Evolutionary conservation across 805 yeast genomes (phyloP).

Genomic region (Suhomyces pyralidae): DNA sequence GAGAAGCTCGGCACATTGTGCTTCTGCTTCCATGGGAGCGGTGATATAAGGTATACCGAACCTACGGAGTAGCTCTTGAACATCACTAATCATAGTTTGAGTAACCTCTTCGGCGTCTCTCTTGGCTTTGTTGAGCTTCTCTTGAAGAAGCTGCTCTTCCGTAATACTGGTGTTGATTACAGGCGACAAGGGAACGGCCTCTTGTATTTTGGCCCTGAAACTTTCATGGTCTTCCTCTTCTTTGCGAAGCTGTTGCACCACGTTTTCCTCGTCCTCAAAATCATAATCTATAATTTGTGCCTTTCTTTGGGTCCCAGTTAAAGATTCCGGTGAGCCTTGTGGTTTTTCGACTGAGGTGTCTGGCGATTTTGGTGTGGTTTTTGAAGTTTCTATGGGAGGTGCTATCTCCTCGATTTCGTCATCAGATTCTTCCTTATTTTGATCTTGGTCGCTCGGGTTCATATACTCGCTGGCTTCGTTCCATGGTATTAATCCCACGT

Average conservation of each 20-base stretch:
- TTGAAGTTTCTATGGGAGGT: constrained; percentile 1
- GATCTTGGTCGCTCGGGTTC: constrained; percentile 7
- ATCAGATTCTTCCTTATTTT: constrained; percentile 7
- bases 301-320: constrained; percentile 5
- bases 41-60: constrained; percentile 94
- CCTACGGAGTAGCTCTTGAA: constrained; percentile 78
- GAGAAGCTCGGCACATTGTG: constrained; percentile 86
- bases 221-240: constrained; percentile 73
- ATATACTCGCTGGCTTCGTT: constrained; percentile 40
- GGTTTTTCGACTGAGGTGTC: not conserved
- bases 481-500: constrained; percentile 42
- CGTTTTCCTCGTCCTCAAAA: constrained; percentile 70
- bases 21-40: constrained; percentile 99
- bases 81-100: constrained; percentile 78
- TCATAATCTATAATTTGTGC: constrained; percentile 51
- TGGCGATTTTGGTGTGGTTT: not conserved
- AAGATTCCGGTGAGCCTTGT: not conserved
- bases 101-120: constrained; percentile 94
- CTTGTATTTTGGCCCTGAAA: constrained; percentile 43
- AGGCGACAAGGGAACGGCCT: constrained; percentile 15
- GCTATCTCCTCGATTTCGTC: constrained; percentile 6
- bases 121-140: constrained; percentile 61
- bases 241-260: constrained; percentile 57
- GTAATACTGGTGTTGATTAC: constrained; percentile 35
- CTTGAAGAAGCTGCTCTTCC: constrained; percentile 51